Evolutionary conservation across 176 grass and related monocot species (phyloP).

Genomic region (Carex kokanica): DNA sequence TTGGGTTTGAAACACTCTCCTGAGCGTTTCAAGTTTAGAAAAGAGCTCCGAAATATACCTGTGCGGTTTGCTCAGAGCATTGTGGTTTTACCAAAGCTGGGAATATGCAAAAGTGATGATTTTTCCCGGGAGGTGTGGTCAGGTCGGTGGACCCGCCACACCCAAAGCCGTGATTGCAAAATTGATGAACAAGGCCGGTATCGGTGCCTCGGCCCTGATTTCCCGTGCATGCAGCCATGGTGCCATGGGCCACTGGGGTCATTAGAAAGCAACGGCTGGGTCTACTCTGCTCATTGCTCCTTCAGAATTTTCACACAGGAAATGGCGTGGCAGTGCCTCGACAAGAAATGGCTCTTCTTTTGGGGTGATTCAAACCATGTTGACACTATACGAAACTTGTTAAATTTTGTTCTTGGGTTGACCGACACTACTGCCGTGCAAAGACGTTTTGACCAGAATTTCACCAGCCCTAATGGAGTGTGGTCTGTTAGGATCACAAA

Average conservation of each 20-base stretch:
- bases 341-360: constrained; percentile 93
- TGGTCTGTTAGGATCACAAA: constrained; percentile 72
- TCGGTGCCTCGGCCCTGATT: constrained; percentile 47
- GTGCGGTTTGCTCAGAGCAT: constrained; percentile 36
- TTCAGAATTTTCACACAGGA: constrained; percentile 54
- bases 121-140: constrained; percentile 50
- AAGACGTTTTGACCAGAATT: constrained; percentile 61
- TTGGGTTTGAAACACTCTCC: constrained; percentile 90
- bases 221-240: constrained; percentile 64
- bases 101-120: constrained; percentile 48
- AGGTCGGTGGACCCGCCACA: constrained; percentile 78
- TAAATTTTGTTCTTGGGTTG: constrained; percentile 68
- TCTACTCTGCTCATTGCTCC: constrained; percentile 72
- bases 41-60: constrained; percentile 45
- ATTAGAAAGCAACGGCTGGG: no score
- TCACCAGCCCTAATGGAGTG: constrained; percentile 47
- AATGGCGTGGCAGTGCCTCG: constrained; percentile 39
- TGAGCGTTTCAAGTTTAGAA: constrained; percentile 51
- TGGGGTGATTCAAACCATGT: constrained; percentile 99
- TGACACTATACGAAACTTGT: constrained; percentile 84
- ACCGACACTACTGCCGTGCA: constrained; percentile 45
- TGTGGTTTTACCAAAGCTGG: constrained; percentile 41
- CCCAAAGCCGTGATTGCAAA: constrained; percentile 40
- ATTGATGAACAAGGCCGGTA: constrained; percentile 64
- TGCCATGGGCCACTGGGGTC: constrained; percentile 63